Evolutionary conservation across 495 filamentous ascomycete species (phyloP).

Genomic region (Hypoxylon perforatum): DNA sequence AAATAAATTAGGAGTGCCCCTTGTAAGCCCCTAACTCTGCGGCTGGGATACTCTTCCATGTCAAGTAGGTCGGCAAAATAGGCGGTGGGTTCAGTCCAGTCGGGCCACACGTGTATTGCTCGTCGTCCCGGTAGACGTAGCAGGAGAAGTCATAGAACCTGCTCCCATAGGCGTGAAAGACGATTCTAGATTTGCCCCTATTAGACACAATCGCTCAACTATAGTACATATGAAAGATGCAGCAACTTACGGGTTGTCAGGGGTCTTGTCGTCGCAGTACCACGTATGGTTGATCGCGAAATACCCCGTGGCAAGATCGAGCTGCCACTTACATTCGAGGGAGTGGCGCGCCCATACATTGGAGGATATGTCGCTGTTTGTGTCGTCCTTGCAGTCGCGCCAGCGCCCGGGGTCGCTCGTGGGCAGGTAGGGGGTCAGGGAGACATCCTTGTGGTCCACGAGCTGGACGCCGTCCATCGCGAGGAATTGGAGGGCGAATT

Average conservation of each 20-base stretch:
- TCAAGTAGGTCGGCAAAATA: constrained; percentile 25
- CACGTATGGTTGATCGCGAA: constrained; percentile 38
- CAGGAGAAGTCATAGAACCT: constrained; percentile 30
- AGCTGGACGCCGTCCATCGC: constrained; percentile 24
- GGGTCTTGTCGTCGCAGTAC: constrained; percentile 38
- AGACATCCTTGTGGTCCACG: constrained; percentile 9
- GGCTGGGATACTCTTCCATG: constrained; percentile 24
- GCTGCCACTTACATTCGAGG: constrained; percentile 35
- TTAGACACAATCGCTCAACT: background rate
- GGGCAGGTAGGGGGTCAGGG: constrained; percentile 19
- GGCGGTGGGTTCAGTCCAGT: constrained; percentile 18
- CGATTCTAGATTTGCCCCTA: constrained; percentile 11
- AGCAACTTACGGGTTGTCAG: constrained; percentile 30
- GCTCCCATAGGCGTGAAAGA: constrained; percentile 28
- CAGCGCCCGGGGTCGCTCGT: constrained; percentile 29
- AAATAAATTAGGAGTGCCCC: too few relatives aligned
- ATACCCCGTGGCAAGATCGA: constrained; percentile 36
- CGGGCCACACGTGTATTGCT: constrained; percentile 15
- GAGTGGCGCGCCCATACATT: constrained; percentile 20
- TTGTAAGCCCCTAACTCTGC: constrained; percentile 8
- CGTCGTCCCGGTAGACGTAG: constrained; percentile 20
- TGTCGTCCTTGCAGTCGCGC: constrained; percentile 30
- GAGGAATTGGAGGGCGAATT: constrained; percentile 7
- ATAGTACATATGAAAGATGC: too few relatives aligned
- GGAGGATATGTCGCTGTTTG: constrained; percentile 1